Evolutionary conservation across 2,329 filamentous ascomycete species (phyloP).

Genomic region (Endoconidiophora laricicola): DNA sequence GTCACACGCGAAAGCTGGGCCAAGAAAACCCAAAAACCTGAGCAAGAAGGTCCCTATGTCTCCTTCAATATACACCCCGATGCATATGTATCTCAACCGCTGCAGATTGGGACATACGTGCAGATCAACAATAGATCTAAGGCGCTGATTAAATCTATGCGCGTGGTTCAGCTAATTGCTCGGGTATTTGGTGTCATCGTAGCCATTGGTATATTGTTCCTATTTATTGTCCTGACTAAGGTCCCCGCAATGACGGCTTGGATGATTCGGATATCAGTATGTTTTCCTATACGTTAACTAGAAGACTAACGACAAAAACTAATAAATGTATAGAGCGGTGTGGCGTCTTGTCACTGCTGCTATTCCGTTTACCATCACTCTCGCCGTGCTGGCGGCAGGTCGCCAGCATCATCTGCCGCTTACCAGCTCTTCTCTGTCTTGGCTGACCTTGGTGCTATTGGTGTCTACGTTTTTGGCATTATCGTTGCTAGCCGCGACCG

Average conservation of each 20-base stretch:
- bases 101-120: conserved; percentile 39
- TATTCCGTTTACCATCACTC: conserved; percentile 74
- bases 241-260: conserved; percentile 49
- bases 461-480: conserved; percentile 40
- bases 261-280: conserved; percentile 61
- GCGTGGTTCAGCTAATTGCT: conserved; percentile 52
- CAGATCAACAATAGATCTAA: conserved; percentile 58
- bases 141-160: conserved; percentile 49
- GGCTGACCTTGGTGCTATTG: conserved; percentile 44
- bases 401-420: conserved; percentile 66
- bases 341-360: conserved; percentile 51
- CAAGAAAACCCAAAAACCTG: conserved; percentile 42
- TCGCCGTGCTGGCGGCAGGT: conserved; percentile 50
- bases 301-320: background rate
- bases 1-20: conserved; percentile 65
- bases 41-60: conserved; percentile 59
- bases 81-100: conserved; percentile 48
- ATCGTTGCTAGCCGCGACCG: conserved; percentile 29
- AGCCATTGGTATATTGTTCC: conserved; percentile 53
- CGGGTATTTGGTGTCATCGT: conserved; percentile 51
- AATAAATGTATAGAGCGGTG: conserved; percentile 42
- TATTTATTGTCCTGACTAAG: conserved; percentile 61
- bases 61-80: conserved; percentile 79
- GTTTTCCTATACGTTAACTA: conserved; percentile 18
- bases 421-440: conserved; percentile 75